Conservation (phyloP, 1,284 basidiomycete species). For the Ceratobasidium theobromae region DNA sequence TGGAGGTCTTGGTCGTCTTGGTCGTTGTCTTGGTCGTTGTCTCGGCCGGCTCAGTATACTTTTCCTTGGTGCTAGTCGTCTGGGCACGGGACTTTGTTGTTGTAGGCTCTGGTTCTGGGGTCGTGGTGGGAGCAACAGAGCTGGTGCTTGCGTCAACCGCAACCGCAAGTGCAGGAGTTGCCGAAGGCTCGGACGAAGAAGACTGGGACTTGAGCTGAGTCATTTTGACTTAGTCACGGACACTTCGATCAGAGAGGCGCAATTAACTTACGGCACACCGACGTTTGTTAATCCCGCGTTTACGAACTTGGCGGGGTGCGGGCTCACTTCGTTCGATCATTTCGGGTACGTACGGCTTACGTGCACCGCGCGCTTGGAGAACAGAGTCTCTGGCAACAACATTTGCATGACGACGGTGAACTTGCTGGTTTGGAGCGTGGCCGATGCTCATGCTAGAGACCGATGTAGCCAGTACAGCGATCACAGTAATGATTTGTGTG, state of each 20-base stretch:
- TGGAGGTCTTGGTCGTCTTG: slow-evolving; percentile 20
- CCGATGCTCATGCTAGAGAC: slow-evolving; percentile 5
- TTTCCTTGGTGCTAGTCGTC: slow-evolving; percentile 13
- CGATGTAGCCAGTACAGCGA: slow-evolving; percentile 13
- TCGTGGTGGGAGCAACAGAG: background rate
- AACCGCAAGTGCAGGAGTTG: background rate
- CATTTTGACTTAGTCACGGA: too few species aligned
- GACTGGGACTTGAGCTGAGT: too few species aligned
- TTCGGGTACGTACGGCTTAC: background rate
- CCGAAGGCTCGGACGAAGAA: slow-evolving; percentile 1
- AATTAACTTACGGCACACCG: slow-evolving; percentile 18
- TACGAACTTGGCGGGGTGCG: background rate
- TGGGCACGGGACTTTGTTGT: slow-evolving; percentile 1
- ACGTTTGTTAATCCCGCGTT: slow-evolving; percentile 16
- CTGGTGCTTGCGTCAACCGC: background rate
- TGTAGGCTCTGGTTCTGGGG: background rate
- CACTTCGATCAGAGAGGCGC: too few species aligned
- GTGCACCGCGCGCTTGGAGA: background rate
- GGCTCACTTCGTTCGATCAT: background rate
- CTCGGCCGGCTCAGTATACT: background rate
- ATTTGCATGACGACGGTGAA: slow-evolving; percentile 2
- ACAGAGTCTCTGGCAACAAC: background rate
- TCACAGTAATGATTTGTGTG: background rate
- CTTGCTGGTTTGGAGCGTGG: background rate
- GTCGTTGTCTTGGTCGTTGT: slow-evolving; percentile 17